Percentiles rank a stretch among this genome's conserved stretches.
These are phyloP conservation scores for Suillus cothurnatus DNA, from an alignment of 768 basidiomycete species.

Conservation along the genomic window DNA sequence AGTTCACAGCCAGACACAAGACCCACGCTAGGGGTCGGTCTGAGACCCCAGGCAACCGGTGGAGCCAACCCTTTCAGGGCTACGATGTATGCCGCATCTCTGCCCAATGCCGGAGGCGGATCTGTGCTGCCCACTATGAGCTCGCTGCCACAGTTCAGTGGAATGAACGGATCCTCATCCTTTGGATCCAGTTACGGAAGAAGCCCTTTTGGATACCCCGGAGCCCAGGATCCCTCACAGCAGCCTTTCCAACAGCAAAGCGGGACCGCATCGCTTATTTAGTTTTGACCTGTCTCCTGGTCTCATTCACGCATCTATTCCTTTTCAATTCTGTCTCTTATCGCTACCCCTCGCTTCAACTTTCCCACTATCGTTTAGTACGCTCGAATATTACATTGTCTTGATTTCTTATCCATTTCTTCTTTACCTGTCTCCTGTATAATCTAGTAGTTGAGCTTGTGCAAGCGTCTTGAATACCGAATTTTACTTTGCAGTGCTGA, in stretches of 20 bases:
- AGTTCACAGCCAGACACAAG: constrained; percentile 39
- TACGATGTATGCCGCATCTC: constrained; percentile 50
- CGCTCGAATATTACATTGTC: not conserved
- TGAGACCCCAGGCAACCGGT: constrained; percentile 61
- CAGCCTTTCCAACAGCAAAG: constrained; percentile 43
- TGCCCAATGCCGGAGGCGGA: constrained; percentile 7
- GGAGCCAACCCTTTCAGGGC: constrained; percentile 67
- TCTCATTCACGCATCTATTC: constrained; percentile 13
- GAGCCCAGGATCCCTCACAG: constrained; percentile 19
- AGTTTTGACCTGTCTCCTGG: constrained; percentile 22
- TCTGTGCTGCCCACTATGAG: constrained; percentile 23
- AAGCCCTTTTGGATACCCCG: constrained; percentile 25
- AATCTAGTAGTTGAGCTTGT: constrained; percentile 7
- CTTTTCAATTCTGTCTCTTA: constrained; percentile 1
- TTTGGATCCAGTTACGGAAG: constrained; percentile 22
- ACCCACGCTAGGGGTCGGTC: constrained; percentile 41
- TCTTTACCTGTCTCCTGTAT: constrained; percentile 6
- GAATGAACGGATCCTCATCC: constrained; percentile 15
- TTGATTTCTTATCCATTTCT: not conserved
- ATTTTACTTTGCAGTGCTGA: not conserved
- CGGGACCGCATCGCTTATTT: constrained; percentile 52
- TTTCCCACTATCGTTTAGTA: constrained; percentile 7
- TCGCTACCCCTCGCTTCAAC: constrained; percentile 2
- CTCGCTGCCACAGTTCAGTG: constrained; percentile 29
- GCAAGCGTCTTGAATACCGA: constrained; percentile 6